Conservation (phyloP, 768 basidiomycete species). For the Coprinopsis cinerea region DNA sequence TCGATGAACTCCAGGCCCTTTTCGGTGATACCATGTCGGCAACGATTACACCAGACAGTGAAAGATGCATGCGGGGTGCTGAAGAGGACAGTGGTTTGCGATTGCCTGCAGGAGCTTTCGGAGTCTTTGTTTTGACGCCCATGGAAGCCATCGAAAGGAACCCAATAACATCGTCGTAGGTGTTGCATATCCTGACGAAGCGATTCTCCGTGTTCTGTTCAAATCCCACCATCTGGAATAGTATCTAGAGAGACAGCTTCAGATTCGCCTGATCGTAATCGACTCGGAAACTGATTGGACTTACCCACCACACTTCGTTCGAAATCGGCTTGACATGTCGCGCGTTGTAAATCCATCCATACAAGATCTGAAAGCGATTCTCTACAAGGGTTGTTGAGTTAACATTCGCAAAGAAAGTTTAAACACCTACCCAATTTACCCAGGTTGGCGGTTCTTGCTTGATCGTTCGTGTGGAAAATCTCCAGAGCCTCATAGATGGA, state of each 20-base stretch:
- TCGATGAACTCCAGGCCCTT: constrained; percentile 4
- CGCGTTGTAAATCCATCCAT: constrained; percentile 26
- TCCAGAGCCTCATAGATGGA: constrained; percentile 18
- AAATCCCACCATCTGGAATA: constrained; percentile 9
- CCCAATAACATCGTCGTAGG: constrained; percentile 23
- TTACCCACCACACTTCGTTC: constrained; percentile 27
- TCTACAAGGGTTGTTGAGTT: not conserved
- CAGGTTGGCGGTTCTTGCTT: constrained; percentile 1
- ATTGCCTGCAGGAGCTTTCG: constrained; percentile 16
- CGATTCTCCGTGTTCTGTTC: constrained; percentile 22
- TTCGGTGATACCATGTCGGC: constrained; percentile 15
- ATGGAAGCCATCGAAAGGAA: constrained; percentile 22
- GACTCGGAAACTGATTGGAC: constrained; percentile 6
- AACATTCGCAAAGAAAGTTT: not conserved
- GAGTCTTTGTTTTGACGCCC: constrained; percentile 14
- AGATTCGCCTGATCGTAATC: not conserved
- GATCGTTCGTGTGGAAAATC: not conserved
- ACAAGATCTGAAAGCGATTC: constrained; percentile 19
- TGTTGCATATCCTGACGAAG: constrained; percentile 25
- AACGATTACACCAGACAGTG: constrained; percentile 8
- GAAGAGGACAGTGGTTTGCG: not conserved
- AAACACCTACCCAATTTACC: constrained; percentile 1
- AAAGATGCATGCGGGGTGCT: constrained; percentile 5
- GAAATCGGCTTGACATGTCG: constrained; percentile 16
- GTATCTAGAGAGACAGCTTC: not conserved